Conservation (phyloP, 2,329 filamentous ascomycete species). For the Dactylellina drechsleri region DNA sequence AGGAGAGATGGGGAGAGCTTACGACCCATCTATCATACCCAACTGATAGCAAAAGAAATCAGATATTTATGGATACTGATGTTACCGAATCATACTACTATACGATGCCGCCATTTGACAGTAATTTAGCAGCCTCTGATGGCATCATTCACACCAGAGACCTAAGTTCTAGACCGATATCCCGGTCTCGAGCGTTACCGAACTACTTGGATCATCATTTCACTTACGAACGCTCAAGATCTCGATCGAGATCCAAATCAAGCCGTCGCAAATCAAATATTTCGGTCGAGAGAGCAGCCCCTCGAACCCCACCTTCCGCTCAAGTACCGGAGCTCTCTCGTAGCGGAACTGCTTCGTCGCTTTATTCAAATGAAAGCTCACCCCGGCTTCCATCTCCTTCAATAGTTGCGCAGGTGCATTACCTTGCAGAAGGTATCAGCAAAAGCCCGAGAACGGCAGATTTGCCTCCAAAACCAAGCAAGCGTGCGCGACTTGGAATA, state of each 20-base stretch:
- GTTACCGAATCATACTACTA: conserved; percentile 2
- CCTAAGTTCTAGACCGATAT: conserved; percentile 18
- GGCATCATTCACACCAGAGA: neutral
- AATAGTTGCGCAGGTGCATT: conserved; percentile 38
- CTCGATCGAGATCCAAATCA: conserved; percentile 22
- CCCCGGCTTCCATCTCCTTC: conserved; percentile 55
- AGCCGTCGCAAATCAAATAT: conserved; percentile 29
- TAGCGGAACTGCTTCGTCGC: conserved; percentile 56
- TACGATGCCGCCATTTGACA: neutral
- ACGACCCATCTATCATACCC: neutral
- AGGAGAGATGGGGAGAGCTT: conserved; percentile 59
- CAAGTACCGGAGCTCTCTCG: conserved; percentile 57
- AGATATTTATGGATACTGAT: neutral
- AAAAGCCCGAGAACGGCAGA: conserved; percentile 34
- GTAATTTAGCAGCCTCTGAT: neutral
- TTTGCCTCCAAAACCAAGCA: conserved; percentile 36
- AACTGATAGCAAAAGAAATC: neutral
- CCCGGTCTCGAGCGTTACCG: conserved; percentile 28
- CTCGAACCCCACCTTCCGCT: conserved; percentile 57
- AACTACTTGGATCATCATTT: conserved; percentile 9
- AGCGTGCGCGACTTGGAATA: conserved; percentile 33
- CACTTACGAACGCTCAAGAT: conserved; percentile 18
- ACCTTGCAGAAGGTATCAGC: conserved; percentile 19
- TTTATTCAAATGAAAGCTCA: conserved; percentile 58
- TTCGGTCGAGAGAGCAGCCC: conserved; percentile 42